Evolutionary conservation across 495 filamentous ascomycete species (phyloP).

Genomic region (Aspergillus asperescens): DNA sequence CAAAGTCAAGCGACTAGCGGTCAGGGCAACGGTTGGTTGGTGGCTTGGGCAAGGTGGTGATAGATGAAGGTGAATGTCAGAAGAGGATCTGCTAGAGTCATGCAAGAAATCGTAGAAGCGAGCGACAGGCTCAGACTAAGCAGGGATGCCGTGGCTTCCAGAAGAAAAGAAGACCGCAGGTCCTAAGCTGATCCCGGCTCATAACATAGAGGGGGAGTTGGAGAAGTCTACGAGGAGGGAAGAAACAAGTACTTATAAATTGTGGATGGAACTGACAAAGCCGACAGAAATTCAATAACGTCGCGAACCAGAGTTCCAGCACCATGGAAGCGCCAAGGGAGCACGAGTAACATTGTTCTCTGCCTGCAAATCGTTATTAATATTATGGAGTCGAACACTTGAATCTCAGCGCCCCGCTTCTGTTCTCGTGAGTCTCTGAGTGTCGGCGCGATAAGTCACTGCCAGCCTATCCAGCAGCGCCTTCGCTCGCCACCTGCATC

Average conservation of each 20-base stretch:
- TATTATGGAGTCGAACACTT: background rate
- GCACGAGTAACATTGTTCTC: background rate
- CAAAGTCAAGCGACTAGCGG: slow-evolving; percentile 16
- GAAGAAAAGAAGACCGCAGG: background rate
- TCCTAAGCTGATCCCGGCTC: background rate
- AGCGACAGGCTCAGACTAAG: slow-evolving; percentile 1
- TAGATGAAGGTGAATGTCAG: slow-evolving; percentile 2
- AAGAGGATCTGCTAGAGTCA: slow-evolving; percentile 11
- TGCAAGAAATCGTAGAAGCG: slow-evolving; percentile 12
- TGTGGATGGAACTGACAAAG: too few relatives aligned
- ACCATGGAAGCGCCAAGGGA: slow-evolving; percentile 14
- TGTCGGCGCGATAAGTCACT: too few relatives aligned
- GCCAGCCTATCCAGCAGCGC: too few relatives aligned
- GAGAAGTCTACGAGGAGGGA: too few relatives aligned
- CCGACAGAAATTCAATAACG: too few relatives aligned
- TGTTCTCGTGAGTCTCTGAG: slow-evolving; percentile 5
- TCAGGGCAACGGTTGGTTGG: slow-evolving; percentile 15
- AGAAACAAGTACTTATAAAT: too few relatives aligned
- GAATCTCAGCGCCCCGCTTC: background rate
- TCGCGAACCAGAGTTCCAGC: background rate
- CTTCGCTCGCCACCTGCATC: too few relatives aligned
- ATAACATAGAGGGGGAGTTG: background rate
- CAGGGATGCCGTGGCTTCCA: slow-evolving; percentile 12
- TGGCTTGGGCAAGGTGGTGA: slow-evolving; percentile 1
- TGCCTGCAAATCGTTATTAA: background rate